Evolutionary conservation across 148 eudicot genomes (phyloP).

Genomic region (Polygonum aviculare): DNA sequence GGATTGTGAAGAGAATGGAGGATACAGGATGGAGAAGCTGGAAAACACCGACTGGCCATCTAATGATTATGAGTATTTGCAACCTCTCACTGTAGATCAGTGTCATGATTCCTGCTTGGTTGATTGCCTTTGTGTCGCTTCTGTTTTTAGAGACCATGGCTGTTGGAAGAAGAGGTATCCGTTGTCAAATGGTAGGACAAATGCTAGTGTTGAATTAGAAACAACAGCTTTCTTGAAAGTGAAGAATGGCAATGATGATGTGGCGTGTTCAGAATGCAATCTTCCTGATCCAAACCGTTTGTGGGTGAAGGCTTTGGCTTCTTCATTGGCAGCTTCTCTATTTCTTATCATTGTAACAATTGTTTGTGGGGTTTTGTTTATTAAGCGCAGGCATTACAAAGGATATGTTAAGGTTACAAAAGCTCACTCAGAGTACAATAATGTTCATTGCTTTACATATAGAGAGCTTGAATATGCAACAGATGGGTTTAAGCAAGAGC

Average conservation of each 20-base stretch:
- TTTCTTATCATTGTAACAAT: too few species aligned
- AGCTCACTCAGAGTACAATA: too few species aligned
- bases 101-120: not conserved
- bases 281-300: too few species aligned
- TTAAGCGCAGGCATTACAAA: too few species aligned
- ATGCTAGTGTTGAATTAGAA: too few species aligned
- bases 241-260: too few species aligned
- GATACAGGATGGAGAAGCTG: not conserved
- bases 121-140: conserved; percentile 12
- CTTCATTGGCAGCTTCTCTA: too few species aligned
- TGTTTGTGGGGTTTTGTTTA: too few species aligned
- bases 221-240: too few species aligned
- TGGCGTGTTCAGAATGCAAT: too few species aligned
- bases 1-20: conserved; percentile 9
- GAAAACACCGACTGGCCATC: conserved; percentile 10
- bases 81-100: not conserved
- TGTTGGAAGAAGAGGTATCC: conserved; percentile 23
- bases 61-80: conserved; percentile 11
- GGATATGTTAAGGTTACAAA: too few species aligned
- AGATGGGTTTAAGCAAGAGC: conserved; percentile 27
- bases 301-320: too few species aligned
- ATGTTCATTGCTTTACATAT: conserved; percentile 25
- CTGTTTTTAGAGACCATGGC: not conserved
- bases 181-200: conserved; percentile 9
- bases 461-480: conserved; percentile 41